Base-by-base conservation (phyloP, 2,329 filamentous ascomycete genomes). In the Aotearoamyces nothofagi region DNA sequence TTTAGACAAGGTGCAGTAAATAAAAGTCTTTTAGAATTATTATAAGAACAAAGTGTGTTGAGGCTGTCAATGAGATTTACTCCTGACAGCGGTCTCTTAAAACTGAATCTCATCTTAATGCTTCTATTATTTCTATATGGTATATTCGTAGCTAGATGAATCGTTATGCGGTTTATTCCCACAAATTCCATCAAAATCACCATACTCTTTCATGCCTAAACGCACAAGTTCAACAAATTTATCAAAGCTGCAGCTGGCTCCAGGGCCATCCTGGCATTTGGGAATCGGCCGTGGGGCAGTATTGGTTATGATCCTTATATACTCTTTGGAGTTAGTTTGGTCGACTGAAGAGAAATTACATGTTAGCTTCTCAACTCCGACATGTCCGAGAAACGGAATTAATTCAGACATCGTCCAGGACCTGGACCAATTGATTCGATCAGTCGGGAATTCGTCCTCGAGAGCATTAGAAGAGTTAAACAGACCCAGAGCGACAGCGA, bases 401-500 rank as follows among this genome's bases (percentile, higher is more conserved):
- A 78, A 58, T 35, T 67, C 57, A 3, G 69, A 72, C 37, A 65
- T 71, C 43, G 60, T 62, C 74, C 74, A 79, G 2, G 60, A 65
- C 15, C 74, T 66, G 14, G 60, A 56, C 46, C 71, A 61, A 53
- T 78, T 79, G 44, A 76, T 68, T 14, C 57, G 56, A 36, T 67
- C 61, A 0, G 65, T 52, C 0, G 74, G 74, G 65, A 79, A 78
- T 3, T 73, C 77, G 27, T 60, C 63, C 37, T 77, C 77, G 38
- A 69, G 52, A 9, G 62, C 48, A 32, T 61, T 58, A 3, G 68
- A 72, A 50, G 77, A 77, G 55, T 78, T 78, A 58, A 78, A 79
- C 4, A 80, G 56, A 0, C 74, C 74, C 50, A 79, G 60, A 0
- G 74, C 71, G 2, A 78, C 73, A 2, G 72, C 52, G 1, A 78